Evolutionary conservation across 441 rosid genomes (phyloP), one percentile per base, ranked within the genome.

Genomic region (Adansonia madagascariensis): DNA sequence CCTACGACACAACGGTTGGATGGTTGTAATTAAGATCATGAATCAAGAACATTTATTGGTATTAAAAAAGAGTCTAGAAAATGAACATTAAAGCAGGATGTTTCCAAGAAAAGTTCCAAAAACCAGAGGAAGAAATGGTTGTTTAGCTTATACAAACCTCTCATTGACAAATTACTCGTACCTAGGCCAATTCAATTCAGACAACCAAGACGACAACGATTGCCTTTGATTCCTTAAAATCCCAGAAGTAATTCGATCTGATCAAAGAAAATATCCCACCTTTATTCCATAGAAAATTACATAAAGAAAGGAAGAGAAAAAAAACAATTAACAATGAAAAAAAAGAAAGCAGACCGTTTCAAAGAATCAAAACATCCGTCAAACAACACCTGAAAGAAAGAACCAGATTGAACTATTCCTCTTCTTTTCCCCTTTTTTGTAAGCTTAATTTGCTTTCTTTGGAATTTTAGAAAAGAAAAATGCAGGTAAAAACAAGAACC

Each of bases 221-320:
- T 47, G 68, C 59, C n/a, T 24, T 49, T 73, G 43, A 68, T 24
- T 68, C 49, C 75, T 66, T 68, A 67, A 7, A 60, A 68, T 61
- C 64, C 80, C 71, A 24, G 49, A 64, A 17, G 70, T 18, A 6
- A 17, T 31, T 76, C 15, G 72, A 76, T 81, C 85, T 77, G 77
- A 78, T 79, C 55, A 61, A 46, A 18, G 53, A 74, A 83, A 74
- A 31, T 47, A 18, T 75, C 35, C 75, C 73, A 80, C 72, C 53
- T 31, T 61, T 63, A 66, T 9, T 11, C 64, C 64, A 14, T 6
- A 73, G 22, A 14, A 15, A 14, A n/a, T 69, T 4, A 39, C 18
- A 49, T 61, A 11, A 41, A 70, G 0, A 41, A 31, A 22, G 41
- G 60, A 67, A 11, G 59, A 74, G 6, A 31, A 35, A 8, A 12